These are phyloP conservation scores for Fonsecaea monophora DNA, from an alignment of 2,329 filamentous ascomycete genomes.

Conservation along the genomic window DNA sequence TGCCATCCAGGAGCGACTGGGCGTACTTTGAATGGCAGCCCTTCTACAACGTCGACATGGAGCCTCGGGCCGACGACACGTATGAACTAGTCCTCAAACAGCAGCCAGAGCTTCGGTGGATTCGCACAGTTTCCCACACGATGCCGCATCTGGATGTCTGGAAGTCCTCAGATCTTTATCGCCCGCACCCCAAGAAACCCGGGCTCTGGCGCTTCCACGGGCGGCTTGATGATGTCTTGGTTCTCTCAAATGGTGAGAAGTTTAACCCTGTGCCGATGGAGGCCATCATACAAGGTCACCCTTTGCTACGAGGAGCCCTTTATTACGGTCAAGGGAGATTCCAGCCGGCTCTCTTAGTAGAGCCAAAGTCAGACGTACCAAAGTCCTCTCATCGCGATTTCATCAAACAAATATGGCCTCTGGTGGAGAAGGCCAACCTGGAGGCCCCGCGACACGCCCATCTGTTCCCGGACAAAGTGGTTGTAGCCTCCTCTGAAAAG, in stretches of 20 bases:
- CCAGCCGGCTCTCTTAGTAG: constrained; percentile 1
- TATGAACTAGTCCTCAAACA: too few relatives aligned
- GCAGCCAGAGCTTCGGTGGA: too few relatives aligned
- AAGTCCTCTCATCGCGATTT: not conserved
- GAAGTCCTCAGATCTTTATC: too few relatives aligned
- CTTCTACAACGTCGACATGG: too few relatives aligned
- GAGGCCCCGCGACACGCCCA: not conserved
- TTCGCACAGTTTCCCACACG: too few relatives aligned
- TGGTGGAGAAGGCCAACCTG: constrained; percentile 4
- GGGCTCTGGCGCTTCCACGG: constrained; percentile 32
- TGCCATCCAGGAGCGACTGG: too few relatives aligned
- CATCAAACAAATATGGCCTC: not conserved
- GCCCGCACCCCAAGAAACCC: too few relatives aligned
- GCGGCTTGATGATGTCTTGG: constrained; percentile 55
- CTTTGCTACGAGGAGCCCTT: too few relatives aligned
- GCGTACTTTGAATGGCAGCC: too few relatives aligned
- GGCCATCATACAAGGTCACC: constrained; percentile 50
- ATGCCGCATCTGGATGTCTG: too few relatives aligned
- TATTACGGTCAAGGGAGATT: not conserved
- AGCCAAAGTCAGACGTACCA: not conserved
- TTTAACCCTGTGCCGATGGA: constrained; percentile 59
- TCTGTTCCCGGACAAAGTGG: not conserved
- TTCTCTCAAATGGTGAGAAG: constrained; percentile 59
- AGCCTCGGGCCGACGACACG: too few relatives aligned
- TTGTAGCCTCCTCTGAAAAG: not conserved